Conservation (phyloP, 1,284 basidiomycete species). For the Hemileia vastatrix region DNA sequence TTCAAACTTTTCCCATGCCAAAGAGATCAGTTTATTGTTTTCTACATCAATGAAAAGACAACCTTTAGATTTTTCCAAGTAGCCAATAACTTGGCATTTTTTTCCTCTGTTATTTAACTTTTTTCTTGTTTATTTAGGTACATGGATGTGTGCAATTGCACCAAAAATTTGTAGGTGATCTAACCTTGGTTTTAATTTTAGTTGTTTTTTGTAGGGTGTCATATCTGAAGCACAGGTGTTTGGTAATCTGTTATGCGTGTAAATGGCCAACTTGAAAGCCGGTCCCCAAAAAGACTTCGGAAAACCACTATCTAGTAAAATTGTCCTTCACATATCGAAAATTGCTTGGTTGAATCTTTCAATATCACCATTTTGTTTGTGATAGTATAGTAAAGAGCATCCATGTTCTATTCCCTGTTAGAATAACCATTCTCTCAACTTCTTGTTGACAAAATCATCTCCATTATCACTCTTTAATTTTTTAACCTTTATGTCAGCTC, state of each 20-base stretch:
- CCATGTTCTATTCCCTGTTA: too few relatives aligned
- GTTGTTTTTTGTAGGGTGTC: neutral
- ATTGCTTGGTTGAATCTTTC: neutral
- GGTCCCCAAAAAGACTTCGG: neutral
- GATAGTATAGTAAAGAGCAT: neutral
- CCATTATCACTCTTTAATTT: neutral
- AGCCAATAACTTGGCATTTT: too few relatives aligned
- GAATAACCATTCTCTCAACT: neutral
- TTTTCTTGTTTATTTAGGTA: too few relatives aligned
- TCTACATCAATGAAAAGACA: too few relatives aligned
- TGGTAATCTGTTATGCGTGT: neutral
- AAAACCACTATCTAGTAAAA: neutral
- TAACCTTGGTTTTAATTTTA: neutral
- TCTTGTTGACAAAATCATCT: neutral
- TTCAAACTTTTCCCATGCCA: too few relatives aligned
- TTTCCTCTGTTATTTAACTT: too few relatives aligned
- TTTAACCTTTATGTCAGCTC: neutral
- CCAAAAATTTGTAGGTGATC: neutral
- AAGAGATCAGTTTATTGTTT: too few relatives aligned
- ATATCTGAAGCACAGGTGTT: neutral
- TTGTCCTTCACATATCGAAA: neutral
- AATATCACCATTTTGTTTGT: neutral
- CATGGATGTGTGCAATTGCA: neutral
- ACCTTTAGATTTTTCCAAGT: too few relatives aligned
- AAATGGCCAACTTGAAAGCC: neutral